phyloP scores from a whole-genome alignment of 345 rosid species.

The Lepidium africanum region DNA sequence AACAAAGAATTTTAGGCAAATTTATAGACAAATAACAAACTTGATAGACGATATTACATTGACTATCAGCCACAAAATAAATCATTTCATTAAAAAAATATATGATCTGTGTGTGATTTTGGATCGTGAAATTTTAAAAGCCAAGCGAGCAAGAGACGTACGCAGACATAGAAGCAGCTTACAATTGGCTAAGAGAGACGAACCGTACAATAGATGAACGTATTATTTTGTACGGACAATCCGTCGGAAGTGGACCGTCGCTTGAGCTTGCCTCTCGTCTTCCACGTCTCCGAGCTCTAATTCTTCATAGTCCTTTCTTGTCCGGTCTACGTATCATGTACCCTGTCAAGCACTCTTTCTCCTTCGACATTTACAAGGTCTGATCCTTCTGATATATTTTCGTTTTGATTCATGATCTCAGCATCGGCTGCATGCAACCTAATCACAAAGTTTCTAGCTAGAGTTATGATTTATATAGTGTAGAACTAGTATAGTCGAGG shows the following conservation, averaged over 20 bases:
- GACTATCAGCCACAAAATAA: too few relatives aligned
- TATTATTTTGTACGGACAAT: conserved; percentile 73
- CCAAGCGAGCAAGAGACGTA: conserved; percentile 87
- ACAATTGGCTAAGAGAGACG: conserved; percentile 54
- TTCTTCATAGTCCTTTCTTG: conserved; percentile 80
- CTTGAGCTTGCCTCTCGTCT: conserved; percentile 62
- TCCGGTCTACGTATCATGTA: conserved; percentile 89
- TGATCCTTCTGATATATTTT: not conserved
- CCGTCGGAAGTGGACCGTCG: conserved; percentile 87
- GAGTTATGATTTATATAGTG: not conserved
- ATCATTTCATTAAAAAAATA: too few relatives aligned
- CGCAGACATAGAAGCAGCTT: conserved; percentile 83
- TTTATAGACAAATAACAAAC: not conserved
- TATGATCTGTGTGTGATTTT: conserved; percentile 1
- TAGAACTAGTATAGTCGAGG: not conserved
- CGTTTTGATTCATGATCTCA: not conserved
- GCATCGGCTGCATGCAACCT: not conserved
- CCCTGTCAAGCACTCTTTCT: conserved; percentile 63
- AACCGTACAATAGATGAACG: conserved; percentile 64
- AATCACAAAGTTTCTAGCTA: not conserved
- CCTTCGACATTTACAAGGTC: conserved; percentile 92
- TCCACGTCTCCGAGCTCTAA: conserved; percentile 57
- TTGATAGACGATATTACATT: not conserved
- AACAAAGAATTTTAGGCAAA: too few relatives aligned
- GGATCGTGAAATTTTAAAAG: conserved; percentile 21